Conservation (phyloP, 208 protist species). For the Plasmodiophora brassicae region DNA sequence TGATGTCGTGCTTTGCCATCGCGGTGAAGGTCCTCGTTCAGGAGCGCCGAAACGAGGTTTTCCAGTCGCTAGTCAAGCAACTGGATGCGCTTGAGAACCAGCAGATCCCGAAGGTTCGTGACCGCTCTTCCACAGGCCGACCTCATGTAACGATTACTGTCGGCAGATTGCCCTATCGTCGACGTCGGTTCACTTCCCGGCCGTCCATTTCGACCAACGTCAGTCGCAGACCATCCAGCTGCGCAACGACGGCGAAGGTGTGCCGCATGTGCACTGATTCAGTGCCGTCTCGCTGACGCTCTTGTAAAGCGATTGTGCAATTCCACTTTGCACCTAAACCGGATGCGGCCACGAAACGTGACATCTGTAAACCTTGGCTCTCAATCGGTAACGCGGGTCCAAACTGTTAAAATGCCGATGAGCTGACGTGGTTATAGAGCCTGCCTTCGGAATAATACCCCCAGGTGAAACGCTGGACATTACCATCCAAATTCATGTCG, state of each 20-base stretch:
- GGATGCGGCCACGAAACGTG: background rate
- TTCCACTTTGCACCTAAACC: background rate
- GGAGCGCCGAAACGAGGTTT: background rate
- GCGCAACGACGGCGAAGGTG: background rate
- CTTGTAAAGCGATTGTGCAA: background rate
- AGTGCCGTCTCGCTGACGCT: too few relatives aligned
- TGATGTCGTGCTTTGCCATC: background rate
- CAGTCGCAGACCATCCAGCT: background rate
- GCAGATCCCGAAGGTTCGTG: background rate
- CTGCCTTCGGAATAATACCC: background rate
- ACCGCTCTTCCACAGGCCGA: background rate
- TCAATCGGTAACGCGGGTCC: too few relatives aligned
- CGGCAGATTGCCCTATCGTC: background rate
- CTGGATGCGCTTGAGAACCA: background rate
- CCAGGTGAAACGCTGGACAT: background rate
- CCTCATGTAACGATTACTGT: background rate
- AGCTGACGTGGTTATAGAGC: too few relatives aligned
- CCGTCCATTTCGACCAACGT: background rate
- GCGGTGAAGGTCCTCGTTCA: background rate
- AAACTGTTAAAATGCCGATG: too few relatives aligned
- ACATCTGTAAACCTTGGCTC: background rate
- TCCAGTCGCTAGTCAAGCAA: background rate
- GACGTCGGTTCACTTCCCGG: background rate
- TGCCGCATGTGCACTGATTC: too few relatives aligned
- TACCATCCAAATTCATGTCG: background rate